Conservation (phyloP, 2,329 filamentous ascomycete species). For the Aspergillus tamarii region DNA sequence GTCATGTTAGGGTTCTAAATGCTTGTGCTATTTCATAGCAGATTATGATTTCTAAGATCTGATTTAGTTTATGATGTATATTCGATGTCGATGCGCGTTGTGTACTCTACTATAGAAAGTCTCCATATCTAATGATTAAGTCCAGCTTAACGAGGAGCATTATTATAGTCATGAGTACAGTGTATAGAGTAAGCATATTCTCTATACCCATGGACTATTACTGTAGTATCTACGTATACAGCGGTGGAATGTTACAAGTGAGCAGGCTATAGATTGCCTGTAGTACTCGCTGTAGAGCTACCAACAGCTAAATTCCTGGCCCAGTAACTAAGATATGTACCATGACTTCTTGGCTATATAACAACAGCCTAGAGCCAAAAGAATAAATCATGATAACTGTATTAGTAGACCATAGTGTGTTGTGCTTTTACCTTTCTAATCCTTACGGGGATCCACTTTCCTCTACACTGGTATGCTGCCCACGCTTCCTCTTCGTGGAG, state of each 20-base stretch:
- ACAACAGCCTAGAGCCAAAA: neutral
- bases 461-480: conserved; percentile 12
- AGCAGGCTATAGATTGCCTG: neutral
- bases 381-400: neutral
- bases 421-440: neutral
- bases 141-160: neutral
- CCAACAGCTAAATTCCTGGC: neutral
- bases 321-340: neutral
- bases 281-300: neutral
- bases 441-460: conserved; percentile 1
- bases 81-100: neutral
- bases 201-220: neutral
- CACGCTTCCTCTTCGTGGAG: conserved; percentile 40
- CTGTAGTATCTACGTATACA: neutral
- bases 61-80: neutral
- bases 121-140: neutral
- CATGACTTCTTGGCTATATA: neutral
- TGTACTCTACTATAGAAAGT: neutral
- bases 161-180: neutral
- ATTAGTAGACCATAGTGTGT: neutral
- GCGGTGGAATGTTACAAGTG: neutral
- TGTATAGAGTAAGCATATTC: neutral
- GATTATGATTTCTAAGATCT: neutral
- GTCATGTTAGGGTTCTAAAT: neutral
- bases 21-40: neutral